Conservation (phyloP, 306 rosid species). For the Quercus ilex region DNA sequence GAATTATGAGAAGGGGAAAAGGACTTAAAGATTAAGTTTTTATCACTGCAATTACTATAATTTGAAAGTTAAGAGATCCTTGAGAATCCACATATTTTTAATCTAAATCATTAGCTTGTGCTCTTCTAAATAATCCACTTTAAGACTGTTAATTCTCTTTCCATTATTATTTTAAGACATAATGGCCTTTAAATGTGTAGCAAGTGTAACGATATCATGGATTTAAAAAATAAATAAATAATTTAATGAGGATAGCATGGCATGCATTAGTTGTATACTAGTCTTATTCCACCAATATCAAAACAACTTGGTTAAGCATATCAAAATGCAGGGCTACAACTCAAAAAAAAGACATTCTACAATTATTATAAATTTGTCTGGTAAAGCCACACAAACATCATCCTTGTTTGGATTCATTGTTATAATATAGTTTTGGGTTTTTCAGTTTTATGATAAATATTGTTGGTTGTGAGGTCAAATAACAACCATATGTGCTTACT, state of each 20-base stretch:
- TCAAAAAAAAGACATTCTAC: background rate
- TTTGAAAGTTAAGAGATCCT: background rate
- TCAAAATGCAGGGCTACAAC: background rate
- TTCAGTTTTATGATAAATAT: background rate
- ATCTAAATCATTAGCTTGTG: background rate
- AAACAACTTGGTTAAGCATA: too few species aligned
- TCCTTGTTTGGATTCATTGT: background rate
- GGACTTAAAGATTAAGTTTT: background rate
- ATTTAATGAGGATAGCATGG: too few species aligned
- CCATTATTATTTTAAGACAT: too few species aligned
- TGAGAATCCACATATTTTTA: background rate
- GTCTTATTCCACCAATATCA: too few species aligned
- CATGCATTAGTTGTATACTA: too few species aligned
- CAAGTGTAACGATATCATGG: too few species aligned
- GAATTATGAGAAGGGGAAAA: background rate
- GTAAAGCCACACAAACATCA: background rate
- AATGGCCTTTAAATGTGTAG: too few species aligned
- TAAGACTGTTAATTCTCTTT: too few species aligned
- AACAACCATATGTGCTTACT: background rate
- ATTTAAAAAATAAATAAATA: too few species aligned
- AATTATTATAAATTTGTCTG: background rate
- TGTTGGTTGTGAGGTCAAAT: background rate
- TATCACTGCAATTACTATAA: background rate
- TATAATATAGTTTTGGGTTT: background rate
- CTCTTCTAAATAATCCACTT: background rate